These are phyloP conservation scores for Monosporascus sp. DNA, from an alignment of 2,329 filamentous ascomycete species.

Conservation along the genomic window DNA sequence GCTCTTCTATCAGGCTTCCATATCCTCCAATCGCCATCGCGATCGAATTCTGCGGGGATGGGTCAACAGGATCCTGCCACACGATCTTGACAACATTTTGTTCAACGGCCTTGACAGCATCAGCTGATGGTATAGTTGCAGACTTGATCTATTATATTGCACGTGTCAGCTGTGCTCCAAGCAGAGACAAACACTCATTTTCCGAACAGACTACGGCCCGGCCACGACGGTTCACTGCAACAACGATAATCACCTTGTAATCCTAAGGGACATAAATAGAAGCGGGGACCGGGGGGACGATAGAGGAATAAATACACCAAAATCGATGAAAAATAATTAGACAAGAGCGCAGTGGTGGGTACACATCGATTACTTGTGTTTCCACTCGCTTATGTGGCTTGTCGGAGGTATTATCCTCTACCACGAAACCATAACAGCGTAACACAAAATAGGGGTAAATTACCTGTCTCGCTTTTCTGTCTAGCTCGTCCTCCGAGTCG, in stretches of 20 bases:
- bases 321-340: too few relatives aligned
- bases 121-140: constrained; percentile 11
- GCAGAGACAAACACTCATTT: too few relatives aligned
- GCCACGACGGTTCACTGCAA: too few relatives aligned
- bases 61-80: constrained; percentile 15
- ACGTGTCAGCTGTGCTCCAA: neutral
- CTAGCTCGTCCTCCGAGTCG: neutral
- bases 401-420: neutral
- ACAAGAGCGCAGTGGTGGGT: too few relatives aligned
- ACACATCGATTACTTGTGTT: too few relatives aligned
- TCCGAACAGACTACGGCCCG: too few relatives aligned
- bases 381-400: too few relatives aligned
- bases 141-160: constrained; percentile 14
- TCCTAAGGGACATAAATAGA: too few relatives aligned
- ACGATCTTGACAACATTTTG: constrained; percentile 24
- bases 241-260: too few relatives aligned
- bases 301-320: too few relatives aligned
- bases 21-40: constrained; percentile 46
- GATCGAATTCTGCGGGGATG: constrained; percentile 32
- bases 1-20: constrained; percentile 43
- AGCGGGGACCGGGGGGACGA: too few relatives aligned
- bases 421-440: neutral
- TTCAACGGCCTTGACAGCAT: constrained; percentile 18
- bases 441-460: neutral
- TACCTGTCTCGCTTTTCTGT: neutral